These are phyloP conservation scores for Miscanthus lutarioriparius DNA, from an alignment of 176 grass and related monocot genomes.

Conservation along the genomic window DNA sequence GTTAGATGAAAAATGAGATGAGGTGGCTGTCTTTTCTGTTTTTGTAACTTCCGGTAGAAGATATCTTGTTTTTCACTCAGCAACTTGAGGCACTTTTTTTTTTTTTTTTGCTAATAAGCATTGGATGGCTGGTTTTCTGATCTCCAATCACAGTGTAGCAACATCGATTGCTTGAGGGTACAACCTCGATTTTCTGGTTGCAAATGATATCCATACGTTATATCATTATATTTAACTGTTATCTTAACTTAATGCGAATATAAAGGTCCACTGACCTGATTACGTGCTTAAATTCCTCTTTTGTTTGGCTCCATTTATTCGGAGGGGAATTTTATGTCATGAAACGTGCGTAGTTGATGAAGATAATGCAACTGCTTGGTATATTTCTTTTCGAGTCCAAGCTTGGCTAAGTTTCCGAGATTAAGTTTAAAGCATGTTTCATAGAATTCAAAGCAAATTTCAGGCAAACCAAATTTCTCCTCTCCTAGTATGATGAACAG, in stretches of 20 bases:
- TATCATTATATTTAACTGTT: background rate
- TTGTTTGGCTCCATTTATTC: background rate
- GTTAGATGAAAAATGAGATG: slow-evolving; percentile 71
- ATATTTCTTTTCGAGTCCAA: background rate
- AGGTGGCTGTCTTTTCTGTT: background rate
- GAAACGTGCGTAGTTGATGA: background rate
- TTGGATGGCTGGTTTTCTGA: background rate
- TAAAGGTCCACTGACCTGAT: background rate
- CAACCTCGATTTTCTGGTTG: background rate
- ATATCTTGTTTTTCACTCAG: slow-evolving; percentile 10
- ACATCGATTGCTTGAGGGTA: background rate
- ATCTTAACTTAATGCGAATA: background rate
- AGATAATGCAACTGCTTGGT: too few relatives aligned
- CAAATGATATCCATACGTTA: background rate
- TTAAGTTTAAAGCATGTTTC: background rate
- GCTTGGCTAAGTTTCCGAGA: background rate
- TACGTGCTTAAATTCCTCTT: background rate
- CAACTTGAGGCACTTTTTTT: background rate
- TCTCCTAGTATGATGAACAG: background rate
- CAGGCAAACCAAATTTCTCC: background rate
- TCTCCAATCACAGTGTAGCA: background rate
- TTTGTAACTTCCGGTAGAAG: background rate
- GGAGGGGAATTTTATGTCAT: background rate
- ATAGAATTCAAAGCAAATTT: background rate
- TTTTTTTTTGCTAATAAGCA: background rate